Evolutionary conservation across 352 stramenopile genomes (phyloP).

Genomic region (Aphanomyces cochlioides): DNA sequence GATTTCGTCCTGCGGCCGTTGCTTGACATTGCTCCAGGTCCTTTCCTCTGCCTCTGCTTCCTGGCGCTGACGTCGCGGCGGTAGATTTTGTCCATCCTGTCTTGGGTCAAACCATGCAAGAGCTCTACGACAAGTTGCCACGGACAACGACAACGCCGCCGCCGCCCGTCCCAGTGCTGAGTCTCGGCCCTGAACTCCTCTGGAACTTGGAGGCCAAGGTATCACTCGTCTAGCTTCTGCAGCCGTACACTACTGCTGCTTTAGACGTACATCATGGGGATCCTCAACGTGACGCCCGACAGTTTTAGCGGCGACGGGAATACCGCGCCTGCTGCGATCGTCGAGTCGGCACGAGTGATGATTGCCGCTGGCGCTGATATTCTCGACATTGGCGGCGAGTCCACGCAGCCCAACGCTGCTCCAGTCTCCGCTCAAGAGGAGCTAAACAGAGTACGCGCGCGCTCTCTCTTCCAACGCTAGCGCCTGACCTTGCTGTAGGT

Average conservation of each 20-base stretch:
- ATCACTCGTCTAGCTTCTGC: neutral
- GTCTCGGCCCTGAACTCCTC: conserved; percentile 41
- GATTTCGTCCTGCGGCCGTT: conserved; percentile 97
- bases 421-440: conserved; percentile 88
- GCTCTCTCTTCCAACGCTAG: neutral
- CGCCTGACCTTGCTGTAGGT: conserved; percentile 34
- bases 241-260: neutral
- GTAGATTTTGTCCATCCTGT: conserved; percentile 74
- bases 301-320: conserved; percentile 94
- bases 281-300: conserved; percentile 99
- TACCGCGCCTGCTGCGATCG: conserved; percentile 57
- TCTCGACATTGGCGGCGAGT: conserved; percentile 98
- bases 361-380: conserved; percentile 88
- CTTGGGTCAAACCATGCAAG: conserved; percentile 62
- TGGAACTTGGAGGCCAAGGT: conserved; percentile 20
- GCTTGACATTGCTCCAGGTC: conserved; percentile 83
- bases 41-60: neutral
- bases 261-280: conserved; percentile 95
- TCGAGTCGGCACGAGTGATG: conserved; percentile 87
- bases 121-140: conserved; percentile 57
- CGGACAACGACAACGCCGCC: neutral
- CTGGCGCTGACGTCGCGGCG: too few species aligned
- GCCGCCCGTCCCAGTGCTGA: conserved; percentile 42
- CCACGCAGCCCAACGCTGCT: conserved; percentile 93
- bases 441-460: conserved; percentile 57